A percentile compares a stretch with the other conserved stretches of the same genome.
These are phyloP conservation scores for Bretziella fagacearum DNA, from an alignment of 2,329 filamentous ascomycete genomes.

Conservation along the genomic window DNA sequence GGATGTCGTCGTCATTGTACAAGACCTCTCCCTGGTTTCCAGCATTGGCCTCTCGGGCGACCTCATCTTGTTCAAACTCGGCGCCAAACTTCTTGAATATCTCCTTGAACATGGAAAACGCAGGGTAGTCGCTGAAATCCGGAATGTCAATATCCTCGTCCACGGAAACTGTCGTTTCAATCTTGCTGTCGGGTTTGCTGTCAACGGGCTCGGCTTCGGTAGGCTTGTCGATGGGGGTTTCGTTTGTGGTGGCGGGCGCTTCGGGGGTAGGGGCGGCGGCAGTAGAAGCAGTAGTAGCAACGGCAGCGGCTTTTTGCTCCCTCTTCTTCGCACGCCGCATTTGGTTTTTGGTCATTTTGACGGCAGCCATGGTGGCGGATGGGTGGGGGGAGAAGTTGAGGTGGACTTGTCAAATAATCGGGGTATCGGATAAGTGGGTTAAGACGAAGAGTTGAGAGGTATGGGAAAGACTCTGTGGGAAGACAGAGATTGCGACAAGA, in stretches of 20 bases:
- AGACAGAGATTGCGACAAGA: background rate
- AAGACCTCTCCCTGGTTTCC: slow-evolving; percentile 73
- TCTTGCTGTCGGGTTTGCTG: background rate
- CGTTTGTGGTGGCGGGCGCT: background rate
- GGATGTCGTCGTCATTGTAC: slow-evolving; percentile 70
- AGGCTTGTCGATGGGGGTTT: background rate
- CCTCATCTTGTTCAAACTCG: slow-evolving; percentile 42
- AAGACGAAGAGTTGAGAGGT: background rate
- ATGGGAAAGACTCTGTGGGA: background rate
- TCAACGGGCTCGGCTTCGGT: slow-evolving; percentile 11
- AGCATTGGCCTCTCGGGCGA: slow-evolving; percentile 45
- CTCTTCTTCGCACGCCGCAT: slow-evolving; percentile 88
- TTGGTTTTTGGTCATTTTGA: slow-evolving; percentile 85
- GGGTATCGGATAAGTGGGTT: background rate
- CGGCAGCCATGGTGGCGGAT: slow-evolving; percentile 36
- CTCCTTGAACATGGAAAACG: slow-evolving; percentile 68
- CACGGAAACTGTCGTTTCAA: background rate
- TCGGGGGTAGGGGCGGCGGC: slow-evolving; percentile 19
- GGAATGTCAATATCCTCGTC: slow-evolving; percentile 24
- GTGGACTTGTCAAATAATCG: background rate
- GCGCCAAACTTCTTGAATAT: slow-evolving; percentile 68
- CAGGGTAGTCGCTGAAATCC: slow-evolving; percentile 44
- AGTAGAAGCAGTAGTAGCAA: background rate
- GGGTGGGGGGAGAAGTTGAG: background rate
- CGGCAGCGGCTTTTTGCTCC: slow-evolving; percentile 53